These are phyloP conservation scores for Talaromyces marneffei DNA, from an alignment of 2,329 filamentous ascomycete species.

Conservation along the genomic window DNA sequence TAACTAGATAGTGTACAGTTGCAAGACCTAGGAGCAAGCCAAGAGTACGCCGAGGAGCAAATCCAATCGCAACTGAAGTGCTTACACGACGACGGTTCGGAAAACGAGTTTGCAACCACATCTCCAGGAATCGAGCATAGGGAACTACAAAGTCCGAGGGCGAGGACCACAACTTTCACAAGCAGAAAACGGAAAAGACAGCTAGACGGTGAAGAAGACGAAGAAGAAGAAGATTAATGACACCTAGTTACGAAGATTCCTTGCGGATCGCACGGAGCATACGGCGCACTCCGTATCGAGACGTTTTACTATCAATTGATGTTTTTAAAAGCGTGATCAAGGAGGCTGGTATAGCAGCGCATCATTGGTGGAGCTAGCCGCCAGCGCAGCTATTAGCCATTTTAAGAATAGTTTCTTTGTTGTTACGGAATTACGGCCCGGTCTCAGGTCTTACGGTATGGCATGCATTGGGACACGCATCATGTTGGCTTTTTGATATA, in stretches of 20 bases:
- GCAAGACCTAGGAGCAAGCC: constrained; percentile 31
- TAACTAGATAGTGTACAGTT: constrained; percentile 23
- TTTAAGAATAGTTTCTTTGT: background rate
- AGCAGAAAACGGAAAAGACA: background rate
- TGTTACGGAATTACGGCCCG: background rate
- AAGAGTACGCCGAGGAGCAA: constrained; percentile 31
- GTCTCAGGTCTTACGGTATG: background rate
- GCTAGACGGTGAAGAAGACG: background rate
- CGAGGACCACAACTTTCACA: background rate
- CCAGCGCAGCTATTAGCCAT: background rate
- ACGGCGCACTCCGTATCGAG: background rate
- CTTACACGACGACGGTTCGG: background rate
- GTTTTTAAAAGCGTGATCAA: background rate
- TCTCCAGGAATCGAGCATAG: background rate
- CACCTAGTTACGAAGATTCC: background rate
- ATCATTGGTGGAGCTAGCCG: constrained; percentile 6
- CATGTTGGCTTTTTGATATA: background rate
- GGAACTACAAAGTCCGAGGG: background rate
- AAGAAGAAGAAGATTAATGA: background rate
- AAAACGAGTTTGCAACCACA: background rate
- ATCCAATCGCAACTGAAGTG: constrained; percentile 29
- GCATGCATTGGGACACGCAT: background rate
- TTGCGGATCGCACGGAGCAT: background rate
- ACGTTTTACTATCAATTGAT: background rate
- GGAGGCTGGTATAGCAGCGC: background rate